A percentile compares a stretch with the other conserved stretches of the same genome.
Conservation (phyloP, 768 basidiomycete species). For the Multifurca ochricompacta region DNA sequence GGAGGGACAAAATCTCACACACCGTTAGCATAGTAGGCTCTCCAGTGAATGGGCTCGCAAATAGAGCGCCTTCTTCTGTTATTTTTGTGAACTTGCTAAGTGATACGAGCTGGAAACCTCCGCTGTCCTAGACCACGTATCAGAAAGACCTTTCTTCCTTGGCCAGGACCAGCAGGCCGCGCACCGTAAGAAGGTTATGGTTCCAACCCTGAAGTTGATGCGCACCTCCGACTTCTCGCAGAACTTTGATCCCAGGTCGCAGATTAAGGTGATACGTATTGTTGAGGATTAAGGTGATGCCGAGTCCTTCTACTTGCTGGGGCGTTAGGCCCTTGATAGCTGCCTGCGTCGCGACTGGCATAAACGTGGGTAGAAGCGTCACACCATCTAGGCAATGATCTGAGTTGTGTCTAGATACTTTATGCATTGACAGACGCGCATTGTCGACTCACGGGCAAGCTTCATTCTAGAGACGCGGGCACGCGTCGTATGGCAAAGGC, state of each 20-base stretch:
- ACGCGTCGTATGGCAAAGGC: conserved; percentile 72
- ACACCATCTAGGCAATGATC: conserved; percentile 48
- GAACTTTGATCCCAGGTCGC: conserved; percentile 69
- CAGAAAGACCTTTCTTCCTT: background rate
- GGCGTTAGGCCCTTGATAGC: conserved; percentile 88
- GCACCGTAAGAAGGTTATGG: conserved; percentile 74
- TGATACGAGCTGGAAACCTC: conserved; percentile 85
- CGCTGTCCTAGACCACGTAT: conserved; percentile 55
- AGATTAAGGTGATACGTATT: conserved; percentile 88
- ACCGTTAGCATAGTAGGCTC: conserved; percentile 86
- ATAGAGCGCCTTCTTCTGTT: conserved; percentile 83
- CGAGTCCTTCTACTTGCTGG: conserved; percentile 75
- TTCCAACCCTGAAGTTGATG: conserved; percentile 88
- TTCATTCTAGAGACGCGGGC: conserved; percentile 84
- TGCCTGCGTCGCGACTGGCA: conserved; percentile 91
- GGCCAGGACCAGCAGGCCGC: background rate
- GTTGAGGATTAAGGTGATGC: conserved; percentile 77
- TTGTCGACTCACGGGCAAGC: conserved; percentile 54
- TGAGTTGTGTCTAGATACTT: conserved; percentile 8
- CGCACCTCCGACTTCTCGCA: conserved; percentile 74
- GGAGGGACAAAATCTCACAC: conserved; percentile 1
- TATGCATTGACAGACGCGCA: background rate
- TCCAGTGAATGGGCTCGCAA: conserved; percentile 78
- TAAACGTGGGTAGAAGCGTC: conserved; percentile 83
- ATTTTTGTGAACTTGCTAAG: conserved; percentile 78